These are phyloP conservation scores for Podaxis sp. DNA, from an alignment of 768 basidiomycete species.

Conservation along the genomic window DNA sequence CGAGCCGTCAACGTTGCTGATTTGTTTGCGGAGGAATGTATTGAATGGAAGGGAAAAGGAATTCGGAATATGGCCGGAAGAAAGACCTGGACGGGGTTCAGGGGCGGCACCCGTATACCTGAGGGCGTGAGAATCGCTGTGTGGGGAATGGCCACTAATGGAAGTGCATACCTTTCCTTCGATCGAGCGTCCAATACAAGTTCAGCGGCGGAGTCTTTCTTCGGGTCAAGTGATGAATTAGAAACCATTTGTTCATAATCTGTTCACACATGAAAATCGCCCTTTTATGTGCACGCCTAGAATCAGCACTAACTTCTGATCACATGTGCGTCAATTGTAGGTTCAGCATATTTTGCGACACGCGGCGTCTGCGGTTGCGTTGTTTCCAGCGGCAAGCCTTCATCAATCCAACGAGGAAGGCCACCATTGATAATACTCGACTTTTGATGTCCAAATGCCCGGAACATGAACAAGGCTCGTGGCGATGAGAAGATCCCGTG, in stretches of 20 bases:
- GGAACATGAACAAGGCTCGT: constrained; percentile 92
- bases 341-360: constrained; percentile 46
- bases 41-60: constrained; percentile 86
- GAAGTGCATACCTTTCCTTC: constrained; percentile 59
- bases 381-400: constrained; percentile 55
- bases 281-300: no score
- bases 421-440: constrained; percentile 94
- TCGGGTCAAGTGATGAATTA: constrained; percentile 56
- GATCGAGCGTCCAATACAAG: constrained; percentile 89
- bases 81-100: constrained; percentile 85
- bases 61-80: constrained; percentile 91
- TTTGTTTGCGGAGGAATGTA: constrained; percentile 54
- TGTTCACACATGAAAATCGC: constrained; percentile 26
- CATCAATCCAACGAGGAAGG: constrained; percentile 75
- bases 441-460: constrained; percentile 82
- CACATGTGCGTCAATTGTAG: constrained; percentile 45
- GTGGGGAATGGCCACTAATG: neutral
- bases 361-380: constrained; percentile 27
- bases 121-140: constrained; percentile 4
- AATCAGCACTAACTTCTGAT: constrained; percentile 48
- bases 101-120: constrained; percentile 82
- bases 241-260: constrained; percentile 79
- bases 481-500: constrained; percentile 92
- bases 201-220: constrained; percentile 45
- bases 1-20: constrained; percentile 31